A percentile compares a stretch with the other conserved stretches of the same genome.
Evolutionary conservation across 2,329 filamentous ascomycete genomes (phyloP).

Genomic region (Colletotrichum tamarilloi): DNA sequence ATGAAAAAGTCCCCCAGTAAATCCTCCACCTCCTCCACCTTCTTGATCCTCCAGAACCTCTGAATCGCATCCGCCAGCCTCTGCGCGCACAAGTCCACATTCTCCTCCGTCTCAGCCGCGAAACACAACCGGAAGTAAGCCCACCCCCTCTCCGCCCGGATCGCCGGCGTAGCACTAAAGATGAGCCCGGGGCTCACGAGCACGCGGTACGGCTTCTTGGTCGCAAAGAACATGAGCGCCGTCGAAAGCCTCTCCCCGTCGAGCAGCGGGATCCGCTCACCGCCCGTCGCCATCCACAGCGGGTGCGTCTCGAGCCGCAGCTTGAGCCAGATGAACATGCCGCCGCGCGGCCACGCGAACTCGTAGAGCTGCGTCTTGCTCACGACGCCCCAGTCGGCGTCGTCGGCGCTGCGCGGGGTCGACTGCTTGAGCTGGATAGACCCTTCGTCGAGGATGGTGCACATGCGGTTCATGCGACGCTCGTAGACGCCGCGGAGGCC

Average conservation of each 20-base stretch:
- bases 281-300: constrained; percentile 59
- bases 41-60: constrained; percentile 82
- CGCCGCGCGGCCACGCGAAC: constrained; percentile 84
- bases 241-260: constrained; percentile 66
- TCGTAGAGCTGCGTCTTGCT: constrained; percentile 79
- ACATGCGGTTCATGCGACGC: constrained; percentile 85
- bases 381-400: constrained; percentile 78
- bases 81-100: constrained; percentile 70
- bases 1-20: constrained; percentile 55
- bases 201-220: constrained; percentile 74
- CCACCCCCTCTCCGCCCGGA: constrained; percentile 71
- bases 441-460: constrained; percentile 75
- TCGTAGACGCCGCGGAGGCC: constrained; percentile 88
- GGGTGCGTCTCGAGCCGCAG: constrained; percentile 80
- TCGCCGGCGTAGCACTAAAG: constrained; percentile 75
- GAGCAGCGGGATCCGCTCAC: constrained; percentile 53
- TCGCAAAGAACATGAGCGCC: constrained; percentile 79
- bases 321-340: constrained; percentile 92
- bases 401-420: constrained; percentile 54
- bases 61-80: constrained; percentile 76
- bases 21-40: constrained; percentile 72
- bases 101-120: constrained; percentile 80
- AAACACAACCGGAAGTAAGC: constrained; percentile 85
- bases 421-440: constrained; percentile 73
- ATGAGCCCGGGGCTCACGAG: constrained; percentile 78